Evolutionary conservation across 108 stramenopile genomes (phyloP).

Genomic region (Nannochloropsis gaditana): DNA sequence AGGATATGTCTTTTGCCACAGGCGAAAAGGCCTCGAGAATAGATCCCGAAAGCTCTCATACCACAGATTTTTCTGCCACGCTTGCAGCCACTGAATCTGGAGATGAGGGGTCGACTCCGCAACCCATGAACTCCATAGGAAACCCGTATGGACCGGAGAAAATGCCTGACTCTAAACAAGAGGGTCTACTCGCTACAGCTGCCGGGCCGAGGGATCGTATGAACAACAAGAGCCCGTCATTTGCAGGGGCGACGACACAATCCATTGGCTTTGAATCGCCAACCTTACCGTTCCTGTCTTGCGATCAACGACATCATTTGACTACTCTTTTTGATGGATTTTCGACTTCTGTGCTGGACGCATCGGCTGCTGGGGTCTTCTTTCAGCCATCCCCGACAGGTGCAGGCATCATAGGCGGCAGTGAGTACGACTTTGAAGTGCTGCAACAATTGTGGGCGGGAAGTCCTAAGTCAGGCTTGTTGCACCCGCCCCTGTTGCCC

Average conservation of each 20-base stretch:
- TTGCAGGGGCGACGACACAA: not conserved
- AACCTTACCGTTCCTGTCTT: not conserved
- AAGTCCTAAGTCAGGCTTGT: not conserved
- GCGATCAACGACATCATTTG: not conserved
- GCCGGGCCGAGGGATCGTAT: not conserved
- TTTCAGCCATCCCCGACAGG: constrained; percentile 10
- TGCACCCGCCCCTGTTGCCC: no score
- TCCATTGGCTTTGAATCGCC: not conserved
- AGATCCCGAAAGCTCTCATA: no score
- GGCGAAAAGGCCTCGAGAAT: no score
- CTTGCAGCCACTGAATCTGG: no score
- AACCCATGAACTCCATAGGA: no score
- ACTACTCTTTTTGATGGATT: not conserved
- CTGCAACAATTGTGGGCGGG: not conserved
- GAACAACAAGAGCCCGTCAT: not conserved
- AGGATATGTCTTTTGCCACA: no score
- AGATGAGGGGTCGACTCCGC: no score
- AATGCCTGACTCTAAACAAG: no score
- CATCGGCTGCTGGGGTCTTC: not conserved
- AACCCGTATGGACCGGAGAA: no score
- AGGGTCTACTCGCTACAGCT: no score
- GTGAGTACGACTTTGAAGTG: constrained; percentile 3
- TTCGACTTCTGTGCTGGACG: not conserved
- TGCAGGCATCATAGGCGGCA: not conserved
- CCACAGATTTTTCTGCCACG: no score